Base-by-base conservation (phyloP, 2,329 filamentous ascomycete genomes). In the Sclerotinia sclerotiorum region DNA sequence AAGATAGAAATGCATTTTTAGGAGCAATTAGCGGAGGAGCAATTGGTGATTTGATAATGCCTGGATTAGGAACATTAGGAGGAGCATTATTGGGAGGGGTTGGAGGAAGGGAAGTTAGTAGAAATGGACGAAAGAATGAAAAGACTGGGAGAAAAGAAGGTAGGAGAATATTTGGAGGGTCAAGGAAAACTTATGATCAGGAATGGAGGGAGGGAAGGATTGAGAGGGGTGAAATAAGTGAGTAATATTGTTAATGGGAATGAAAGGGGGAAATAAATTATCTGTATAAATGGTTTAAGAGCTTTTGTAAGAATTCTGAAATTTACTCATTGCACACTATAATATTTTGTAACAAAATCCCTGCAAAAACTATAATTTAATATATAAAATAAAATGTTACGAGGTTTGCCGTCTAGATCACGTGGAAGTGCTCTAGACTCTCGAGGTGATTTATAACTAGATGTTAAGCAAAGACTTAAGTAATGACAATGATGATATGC, bases 21-120 rank as follows among this genome's bases (percentile, higher is more conserved):
- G 73, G 73, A 13, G 71, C 71, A 10, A 69, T 73, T 66, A 72
- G 73, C 2, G 73, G 73, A 3, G 65, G 70, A 1, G 68, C 69
- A 5, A 69, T 74, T 44, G 73, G 73, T 0, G 73, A 74, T 69
- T 66, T 70, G 54, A 73, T 74, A 32, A 70, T 73, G 27, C 73
- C 73, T 51, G 71, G 73, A 2, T 49, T 74, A 24, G 73, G 73
- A 1, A 74, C 72, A 5, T 15, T 74, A 2, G 73, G 73, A 3
- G 73, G 73, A 29, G 71, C 72, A 58, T 27, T 74, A 32, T 44
- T 74, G 27, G 73, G 73, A 42, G 72, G 72, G 0, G 56, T 70
- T 15, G 69, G 70, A 11, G 73, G 73, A 13, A 69, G 54, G 71
- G 56, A 70, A 71, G 67, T 54, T 46, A 2, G 67, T 57, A 46